A percentile compares a stretch with the other conserved stretches of the same genome.
Evolutionary conservation across 257 asterid species (phyloP).

Genomic region (Capsicum rhomboideum): DNA sequence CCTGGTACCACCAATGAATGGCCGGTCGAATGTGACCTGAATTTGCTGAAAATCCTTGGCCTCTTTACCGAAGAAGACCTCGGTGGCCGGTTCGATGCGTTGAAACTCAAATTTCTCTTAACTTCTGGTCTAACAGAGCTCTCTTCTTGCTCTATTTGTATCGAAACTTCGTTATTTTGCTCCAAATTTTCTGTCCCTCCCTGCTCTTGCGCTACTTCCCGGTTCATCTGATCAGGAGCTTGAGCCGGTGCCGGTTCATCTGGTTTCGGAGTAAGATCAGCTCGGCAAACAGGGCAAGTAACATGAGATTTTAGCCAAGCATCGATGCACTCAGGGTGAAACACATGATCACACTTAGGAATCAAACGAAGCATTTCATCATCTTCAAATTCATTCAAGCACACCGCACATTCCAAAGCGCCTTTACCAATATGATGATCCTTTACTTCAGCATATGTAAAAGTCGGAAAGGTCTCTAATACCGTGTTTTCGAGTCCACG

Average conservation of each 20-base stretch:
- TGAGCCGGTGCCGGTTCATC: conserved; percentile 18
- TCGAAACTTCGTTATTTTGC: conserved; percentile 21
- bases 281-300: conserved; percentile 94
- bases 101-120: conserved; percentile 26
- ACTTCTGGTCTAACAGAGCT: conserved; percentile 1
- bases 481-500: conserved; percentile 63
- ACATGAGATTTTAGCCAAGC: conserved; percentile 83
- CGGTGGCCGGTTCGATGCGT: conserved; percentile 18
- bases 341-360: conserved; percentile 89
- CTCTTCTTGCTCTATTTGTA: conserved; percentile 25
- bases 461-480: conserved; percentile 69
- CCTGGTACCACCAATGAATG: conserved; percentile 73
- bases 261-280: conserved; percentile 38
- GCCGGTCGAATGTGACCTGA: conserved; percentile 88
- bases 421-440: conserved; percentile 80
- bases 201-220: neutral
- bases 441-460: conserved; percentile 74
- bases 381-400: conserved; percentile 80
- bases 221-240: neutral
- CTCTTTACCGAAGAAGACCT: conserved; percentile 37
- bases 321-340: conserved; percentile 85
- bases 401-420: conserved; percentile 81
- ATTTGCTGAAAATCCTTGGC: conserved; percentile 30
- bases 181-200: neutral
- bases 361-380: conserved; percentile 67